These are phyloP conservation scores for Trichothecium roseum DNA, from an alignment of 2,329 filamentous ascomycete species.

Conservation along the genomic window DNA sequence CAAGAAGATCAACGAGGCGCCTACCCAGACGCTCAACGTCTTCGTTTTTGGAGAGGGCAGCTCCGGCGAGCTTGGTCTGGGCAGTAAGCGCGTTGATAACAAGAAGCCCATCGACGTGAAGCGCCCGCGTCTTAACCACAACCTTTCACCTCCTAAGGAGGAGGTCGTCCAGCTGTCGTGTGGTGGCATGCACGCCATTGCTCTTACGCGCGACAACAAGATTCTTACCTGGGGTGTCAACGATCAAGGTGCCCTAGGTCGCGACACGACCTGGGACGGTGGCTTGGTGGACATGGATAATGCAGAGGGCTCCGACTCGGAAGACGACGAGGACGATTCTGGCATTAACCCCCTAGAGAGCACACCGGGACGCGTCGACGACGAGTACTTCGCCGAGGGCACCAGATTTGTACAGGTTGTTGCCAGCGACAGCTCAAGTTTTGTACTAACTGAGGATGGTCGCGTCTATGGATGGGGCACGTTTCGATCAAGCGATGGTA, in stretches of 20 bases:
- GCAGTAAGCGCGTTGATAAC: conserved; percentile 50
- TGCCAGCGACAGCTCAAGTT: conserved; percentile 65
- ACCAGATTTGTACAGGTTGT: conserved; percentile 55
- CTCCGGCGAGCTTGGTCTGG: conserved; percentile 75
- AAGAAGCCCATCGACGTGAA: conserved; percentile 62
- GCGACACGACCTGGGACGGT: conserved; percentile 56
- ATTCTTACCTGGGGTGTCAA: conserved; percentile 78
- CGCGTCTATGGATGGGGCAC: conserved; percentile 77
- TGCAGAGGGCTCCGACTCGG: conserved; percentile 35
- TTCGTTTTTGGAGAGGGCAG: conserved; percentile 74
- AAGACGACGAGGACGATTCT: conserved; percentile 50
- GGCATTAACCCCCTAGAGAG: conserved; percentile 64
- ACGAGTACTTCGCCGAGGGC: conserved; percentile 47
- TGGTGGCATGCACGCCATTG: conserved; percentile 68
- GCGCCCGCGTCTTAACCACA: conserved; percentile 73
- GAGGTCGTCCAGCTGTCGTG: conserved; percentile 69
- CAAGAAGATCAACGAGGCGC: conserved; percentile 59
- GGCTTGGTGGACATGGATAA: conserved; percentile 48
- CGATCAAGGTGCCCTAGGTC: conserved; percentile 64
- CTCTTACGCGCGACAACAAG: conserved; percentile 63
- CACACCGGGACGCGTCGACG: conserved; percentile 51
- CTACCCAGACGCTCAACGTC: conserved; percentile 55
- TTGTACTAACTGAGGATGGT: conserved; percentile 65
- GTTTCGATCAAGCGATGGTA: conserved; percentile 57
- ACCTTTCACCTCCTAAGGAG: conserved; percentile 46